Conservation (phyloP, 2,329 filamentous ascomycete species). For the Fusarium musae region DNA sequence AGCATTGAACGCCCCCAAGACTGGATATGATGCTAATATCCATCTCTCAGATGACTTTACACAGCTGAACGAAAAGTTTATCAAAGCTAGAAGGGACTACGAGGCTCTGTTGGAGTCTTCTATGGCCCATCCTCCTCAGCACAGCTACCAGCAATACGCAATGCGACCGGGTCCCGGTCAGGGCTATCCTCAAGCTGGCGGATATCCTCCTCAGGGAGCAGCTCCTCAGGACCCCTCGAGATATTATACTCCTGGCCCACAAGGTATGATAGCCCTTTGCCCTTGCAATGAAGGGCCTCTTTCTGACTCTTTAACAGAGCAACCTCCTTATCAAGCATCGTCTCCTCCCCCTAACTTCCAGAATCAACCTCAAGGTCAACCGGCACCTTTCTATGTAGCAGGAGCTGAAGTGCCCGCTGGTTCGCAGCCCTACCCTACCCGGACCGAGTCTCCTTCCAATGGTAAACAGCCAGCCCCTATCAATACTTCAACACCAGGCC, state of each 20-base stretch:
- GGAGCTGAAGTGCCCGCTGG: conserved; percentile 64
- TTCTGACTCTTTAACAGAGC: conserved; percentile 49
- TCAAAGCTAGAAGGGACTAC: conserved; percentile 97
- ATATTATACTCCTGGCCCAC: conserved; percentile 73
- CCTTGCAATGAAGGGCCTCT: not conserved
- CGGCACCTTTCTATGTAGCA: conserved; percentile 74
- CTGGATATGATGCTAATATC: not conserved
- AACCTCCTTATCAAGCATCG: conserved; percentile 59
- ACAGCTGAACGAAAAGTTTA: conserved; percentile 98
- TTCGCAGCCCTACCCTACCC: conserved; percentile 62
- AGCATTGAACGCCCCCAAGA: not conserved
- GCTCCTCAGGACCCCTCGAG: conserved; percentile 70
- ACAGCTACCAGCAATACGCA: conserved; percentile 77
- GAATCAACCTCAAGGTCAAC: conserved; percentile 59
- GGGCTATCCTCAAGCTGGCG: conserved; percentile 55
- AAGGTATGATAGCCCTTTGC: conserved; percentile 34
- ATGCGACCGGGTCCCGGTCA: conserved; percentile 64
- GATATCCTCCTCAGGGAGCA: conserved; percentile 56
- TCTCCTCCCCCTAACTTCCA: conserved; percentile 67
- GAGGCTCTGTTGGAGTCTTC: conserved; percentile 95
- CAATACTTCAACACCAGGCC: conserved; percentile 64
- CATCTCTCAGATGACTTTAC: conserved; percentile 81
- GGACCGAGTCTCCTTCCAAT: conserved; percentile 61
- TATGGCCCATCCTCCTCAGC: conserved; percentile 91
- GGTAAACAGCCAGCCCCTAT: conserved; percentile 62